Base-by-base conservation (phyloP, 1,284 basidiomycete species). In the Sanguinoderma infundibulare region DNA sequence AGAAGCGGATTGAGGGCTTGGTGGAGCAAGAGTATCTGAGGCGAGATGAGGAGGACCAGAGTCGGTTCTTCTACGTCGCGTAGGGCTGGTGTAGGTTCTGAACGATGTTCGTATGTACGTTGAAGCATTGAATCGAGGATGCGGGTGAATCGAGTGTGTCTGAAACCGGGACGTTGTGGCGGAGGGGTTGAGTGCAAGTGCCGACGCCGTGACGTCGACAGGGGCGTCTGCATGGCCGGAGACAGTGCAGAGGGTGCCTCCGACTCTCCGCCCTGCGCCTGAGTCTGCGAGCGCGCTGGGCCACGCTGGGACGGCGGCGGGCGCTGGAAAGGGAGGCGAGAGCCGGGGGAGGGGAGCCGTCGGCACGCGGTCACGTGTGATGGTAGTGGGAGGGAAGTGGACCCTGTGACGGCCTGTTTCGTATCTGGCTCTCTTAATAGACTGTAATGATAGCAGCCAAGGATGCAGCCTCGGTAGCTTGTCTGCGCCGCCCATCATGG, bases 1-100 rank as follows among this genome's bases (percentile, higher is more conserved):
- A 97, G 81, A 85, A 87, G 73, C 82, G 94, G 56, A 87, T 98
- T 64, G 90, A 91, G 69, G 83, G 82, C 54, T 75, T 97, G 64
- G 94, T 96, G 55, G 94, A 96, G 67, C 81, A 86, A 67, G 96
- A 97, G 73, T 98, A 96, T 77, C 73, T 98, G 75, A 84, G 84
- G 74, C 81, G 95, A 53, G 90, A 90, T 70, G 84, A 89, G 20
- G 80, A 84, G 30, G 90, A 94, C 70, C 85, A 80, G 75, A 87
- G 87, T 66, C 77, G 84, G 70, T 90, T 93, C 66, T 77, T 87
- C 51, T 97, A 97, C 73, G 82, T 96, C 34, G 94, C 95, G 9
- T 92, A 62, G 53, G 14, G 22, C 1, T 32, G 22, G 9, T 51
- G 12, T 10, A 53, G 7, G 36, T 17, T 15, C 4, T 4, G 15